Percentiles rank a stretch among this genome's conserved stretches.
phyloP scores from a whole-genome alignment of 352 stramenopile species.

The Pythium insidiosum region DNA sequence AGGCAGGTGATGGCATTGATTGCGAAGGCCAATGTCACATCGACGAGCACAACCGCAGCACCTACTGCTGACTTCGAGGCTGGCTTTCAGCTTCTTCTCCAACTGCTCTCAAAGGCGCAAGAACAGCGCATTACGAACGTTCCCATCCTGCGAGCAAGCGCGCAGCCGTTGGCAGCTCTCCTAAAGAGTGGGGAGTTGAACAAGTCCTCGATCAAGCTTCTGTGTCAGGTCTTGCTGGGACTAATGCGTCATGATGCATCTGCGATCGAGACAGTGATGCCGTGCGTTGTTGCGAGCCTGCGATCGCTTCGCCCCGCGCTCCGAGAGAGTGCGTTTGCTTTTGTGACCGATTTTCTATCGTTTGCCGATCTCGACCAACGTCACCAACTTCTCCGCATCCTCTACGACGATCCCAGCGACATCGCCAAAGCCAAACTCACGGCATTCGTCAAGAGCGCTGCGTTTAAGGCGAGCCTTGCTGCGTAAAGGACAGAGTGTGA shows the following conservation, averaged over 20 bases:
- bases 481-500: no score
- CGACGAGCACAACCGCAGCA: not conserved
- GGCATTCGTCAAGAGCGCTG: conserved; percentile 57
- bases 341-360: conserved; percentile 55
- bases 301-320: conserved; percentile 30
- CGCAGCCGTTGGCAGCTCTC: no score
- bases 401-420: conserved; percentile 72
- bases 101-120: conserved; percentile 35
- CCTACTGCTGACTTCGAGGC: conserved; percentile 12
- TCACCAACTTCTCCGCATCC: conserved; percentile 44
- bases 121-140: conserved; percentile 24
- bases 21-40: not conserved
- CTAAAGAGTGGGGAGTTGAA: conserved; percentile 35
- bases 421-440: conserved; percentile 69
- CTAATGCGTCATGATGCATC: conserved; percentile 45
- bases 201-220: conserved; percentile 42
- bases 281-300: conserved; percentile 45
- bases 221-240: conserved; percentile 63
- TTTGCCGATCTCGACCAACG: conserved; percentile 39
- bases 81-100: conserved; percentile 30
- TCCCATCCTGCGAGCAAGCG: no score
- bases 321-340: conserved; percentile 54
- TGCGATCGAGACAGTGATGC: conserved; percentile 25
- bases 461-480: conserved; percentile 32
- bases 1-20: conserved; percentile 51